Percentiles rank a stretch among this genome's conserved stretches.
Evolutionary conservation across 345 rosid species (phyloP).

Genomic region (Citrus mangshanensis): DNA sequence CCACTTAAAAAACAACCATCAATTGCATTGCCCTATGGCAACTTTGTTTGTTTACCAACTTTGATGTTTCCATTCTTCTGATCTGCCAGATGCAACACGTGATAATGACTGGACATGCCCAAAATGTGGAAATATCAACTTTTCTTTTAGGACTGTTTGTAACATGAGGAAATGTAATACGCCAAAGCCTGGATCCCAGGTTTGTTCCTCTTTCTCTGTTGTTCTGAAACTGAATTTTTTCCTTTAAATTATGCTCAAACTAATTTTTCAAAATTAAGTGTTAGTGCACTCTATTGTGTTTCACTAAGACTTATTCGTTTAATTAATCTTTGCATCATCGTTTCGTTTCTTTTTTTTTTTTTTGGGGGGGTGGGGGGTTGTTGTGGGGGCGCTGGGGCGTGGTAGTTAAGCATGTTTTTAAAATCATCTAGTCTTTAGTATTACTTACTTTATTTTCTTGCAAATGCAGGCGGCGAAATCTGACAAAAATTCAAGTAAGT

Average conservation of each 20-base stretch:
- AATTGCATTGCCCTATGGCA: background rate
- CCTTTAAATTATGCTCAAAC: background rate
- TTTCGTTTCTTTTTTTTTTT: background rate
- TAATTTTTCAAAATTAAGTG: background rate
- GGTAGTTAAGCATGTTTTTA: background rate
- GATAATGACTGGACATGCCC: slow-evolving; percentile 99
- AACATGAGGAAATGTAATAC: slow-evolving; percentile 99
- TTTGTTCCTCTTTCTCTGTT: slow-evolving; percentile 24
- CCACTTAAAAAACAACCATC: background rate
- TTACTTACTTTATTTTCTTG: slow-evolving; percentile 23
- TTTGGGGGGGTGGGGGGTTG: background rate
- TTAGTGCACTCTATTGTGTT: background rate
- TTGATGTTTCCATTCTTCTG: slow-evolving; percentile 5
- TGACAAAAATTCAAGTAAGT: slow-evolving; percentile 83
- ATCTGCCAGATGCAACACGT: slow-evolving; percentile 58
- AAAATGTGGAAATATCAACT: slow-evolving; percentile 93
- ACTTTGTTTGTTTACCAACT: background rate
- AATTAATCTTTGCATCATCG: background rate
- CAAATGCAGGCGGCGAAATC: slow-evolving; percentile 59
- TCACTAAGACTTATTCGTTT: background rate
- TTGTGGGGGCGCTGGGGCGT: too few relatives aligned
- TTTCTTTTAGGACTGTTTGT: slow-evolving; percentile 90
- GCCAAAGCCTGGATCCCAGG: slow-evolving; percentile 96
- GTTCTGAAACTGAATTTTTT: background rate
- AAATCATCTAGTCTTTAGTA: background rate